These are phyloP conservation scores for Acer yangbiense DNA, from an alignment of 345 rosid genomes.

Conservation along the genomic window DNA sequence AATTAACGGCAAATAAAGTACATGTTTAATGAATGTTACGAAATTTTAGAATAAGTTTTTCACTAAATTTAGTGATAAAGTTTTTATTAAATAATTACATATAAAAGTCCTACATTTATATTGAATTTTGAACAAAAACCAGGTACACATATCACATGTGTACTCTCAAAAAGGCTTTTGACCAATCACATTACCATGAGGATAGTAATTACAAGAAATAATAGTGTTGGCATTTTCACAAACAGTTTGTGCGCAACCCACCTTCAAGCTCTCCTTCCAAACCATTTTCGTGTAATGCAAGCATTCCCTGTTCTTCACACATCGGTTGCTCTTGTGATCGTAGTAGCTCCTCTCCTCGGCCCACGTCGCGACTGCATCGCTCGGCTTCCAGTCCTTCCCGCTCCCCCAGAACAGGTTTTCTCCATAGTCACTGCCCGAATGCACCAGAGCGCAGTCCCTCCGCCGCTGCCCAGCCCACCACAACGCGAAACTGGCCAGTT, in stretches of 20 bases:
- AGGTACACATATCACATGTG: background rate
- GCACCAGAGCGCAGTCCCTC: slow-evolving; percentile 51
- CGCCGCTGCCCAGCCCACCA: slow-evolving; percentile 42
- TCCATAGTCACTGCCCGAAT: slow-evolving; percentile 55
- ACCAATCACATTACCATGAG: slow-evolving; percentile 64
- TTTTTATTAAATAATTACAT: background rate
- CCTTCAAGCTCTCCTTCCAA: slow-evolving; percentile 57
- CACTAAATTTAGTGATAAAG: too few species aligned
- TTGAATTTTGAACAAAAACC: background rate
- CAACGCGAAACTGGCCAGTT: slow-evolving; percentile 47
- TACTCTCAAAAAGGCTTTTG: slow-evolving; percentile 54
- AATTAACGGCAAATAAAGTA: too few species aligned
- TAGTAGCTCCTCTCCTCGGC: slow-evolving; percentile 49
- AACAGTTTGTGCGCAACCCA: slow-evolving; percentile 54
- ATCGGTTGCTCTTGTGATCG: slow-evolving; percentile 42
- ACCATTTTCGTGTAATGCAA: slow-evolving; percentile 66
- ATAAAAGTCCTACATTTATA: background rate
- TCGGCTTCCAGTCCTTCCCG: slow-evolving; percentile 52
- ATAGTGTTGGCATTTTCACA: slow-evolving; percentile 58
- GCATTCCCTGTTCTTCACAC: slow-evolving; percentile 44
- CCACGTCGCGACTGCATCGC: slow-evolving; percentile 56
- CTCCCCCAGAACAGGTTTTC: slow-evolving; percentile 71
- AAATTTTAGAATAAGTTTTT: too few species aligned
- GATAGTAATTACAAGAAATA: slow-evolving; percentile 58
- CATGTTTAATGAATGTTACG: too few species aligned